Base-by-base conservation (phyloP, 2,329 filamentous ascomycete species). In the Hymenoscyphus salicellus region DNA sequence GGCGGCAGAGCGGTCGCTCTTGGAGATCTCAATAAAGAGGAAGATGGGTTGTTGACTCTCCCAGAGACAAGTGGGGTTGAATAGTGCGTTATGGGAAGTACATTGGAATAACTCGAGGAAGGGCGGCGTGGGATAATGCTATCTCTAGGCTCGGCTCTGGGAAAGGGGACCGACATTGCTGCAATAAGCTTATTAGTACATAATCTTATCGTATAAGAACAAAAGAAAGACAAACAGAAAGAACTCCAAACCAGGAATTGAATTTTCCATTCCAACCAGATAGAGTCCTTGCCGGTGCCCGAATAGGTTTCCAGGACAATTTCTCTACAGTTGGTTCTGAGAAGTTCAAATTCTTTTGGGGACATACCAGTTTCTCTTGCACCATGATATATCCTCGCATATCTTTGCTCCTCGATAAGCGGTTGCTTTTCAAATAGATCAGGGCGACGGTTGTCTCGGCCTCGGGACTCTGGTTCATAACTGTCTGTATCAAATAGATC, bases 211-310 rank as follows among this genome's bases (percentile, higher is more conserved):
- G 14, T 16, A 38, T 16, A 14, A 4, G 2, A 16, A 52, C 46
- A 52, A 52, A 49, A 52, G n/a, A 52, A 28, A 52, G 23, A 52
- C 46, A 23, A 11, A 52, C 46, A 52, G 46, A 52, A 52, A 17
- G 10, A 11, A 11, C 26, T 26, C 46, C 46, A 52, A 17, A 52
- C 14, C n/a, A 28, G 11, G 6, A n/a, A 52, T 52, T 52, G 46
- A n/a, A 52, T 52, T 52, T 52, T 52, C 46, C 46, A 52, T 23
- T 52, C n/a, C 46, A 52, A 23, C 46, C 46, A 52, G n/a, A 23
- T 28, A 52, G n/a, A 17, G n/a, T 38, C 36, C 14, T 38, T 38
- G 36, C 14, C 36, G 16, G 14, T 14, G 14, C 36, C 36, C 16
- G 36, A 38, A 38, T 38, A 38, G 14, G 36, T 38, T 17, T 38